phyloP scores from a whole-genome alignment of 495 filamentous ascomycete species.

The Neurospora africana region DNA sequence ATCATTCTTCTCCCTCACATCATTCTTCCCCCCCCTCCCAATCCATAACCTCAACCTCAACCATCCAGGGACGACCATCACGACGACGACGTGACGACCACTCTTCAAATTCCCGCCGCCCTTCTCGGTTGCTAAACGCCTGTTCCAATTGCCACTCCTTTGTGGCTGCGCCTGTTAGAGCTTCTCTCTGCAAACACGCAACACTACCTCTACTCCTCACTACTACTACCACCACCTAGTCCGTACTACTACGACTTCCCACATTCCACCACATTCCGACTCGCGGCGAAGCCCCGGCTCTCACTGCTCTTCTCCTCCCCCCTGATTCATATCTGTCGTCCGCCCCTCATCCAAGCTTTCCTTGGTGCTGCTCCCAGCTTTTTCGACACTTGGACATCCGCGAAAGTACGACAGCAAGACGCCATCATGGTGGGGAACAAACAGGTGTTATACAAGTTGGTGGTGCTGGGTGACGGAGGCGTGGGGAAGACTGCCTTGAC shows the following conservation, averaged over 20 bases:
- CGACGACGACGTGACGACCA: not conserved
- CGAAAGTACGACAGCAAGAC: conserved; percentile 1
- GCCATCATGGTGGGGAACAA: conserved; percentile 46
- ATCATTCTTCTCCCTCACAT: not conserved
- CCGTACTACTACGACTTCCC: not conserved
- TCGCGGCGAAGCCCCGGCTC: not conserved
- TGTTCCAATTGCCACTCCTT: not conserved
- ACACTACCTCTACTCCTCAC: not conserved
- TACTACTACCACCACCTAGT: not conserved
- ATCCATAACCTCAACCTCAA: not conserved
- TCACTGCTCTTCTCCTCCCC: not conserved
- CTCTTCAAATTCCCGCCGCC: not conserved
- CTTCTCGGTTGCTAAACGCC: not conserved
- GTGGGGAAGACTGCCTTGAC: conserved; percentile 97
- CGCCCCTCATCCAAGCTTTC: conserved; percentile 6
- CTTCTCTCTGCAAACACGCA: not conserved
- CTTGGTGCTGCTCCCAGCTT: not conserved
- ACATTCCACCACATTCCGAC: not conserved
- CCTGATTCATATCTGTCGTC: not conserved
- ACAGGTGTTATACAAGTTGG: conserved; percentile 98
- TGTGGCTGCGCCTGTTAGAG: not conserved
- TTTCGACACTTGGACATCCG: conserved; percentile 6
- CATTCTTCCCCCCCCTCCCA: not conserved
- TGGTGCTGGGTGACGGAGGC: conserved; percentile 71
- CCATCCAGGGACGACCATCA: not conserved